These are phyloP conservation scores for Flaveria trinervia DNA, from an alignment of 129 eudicot species.

Conservation along the genomic window DNA sequence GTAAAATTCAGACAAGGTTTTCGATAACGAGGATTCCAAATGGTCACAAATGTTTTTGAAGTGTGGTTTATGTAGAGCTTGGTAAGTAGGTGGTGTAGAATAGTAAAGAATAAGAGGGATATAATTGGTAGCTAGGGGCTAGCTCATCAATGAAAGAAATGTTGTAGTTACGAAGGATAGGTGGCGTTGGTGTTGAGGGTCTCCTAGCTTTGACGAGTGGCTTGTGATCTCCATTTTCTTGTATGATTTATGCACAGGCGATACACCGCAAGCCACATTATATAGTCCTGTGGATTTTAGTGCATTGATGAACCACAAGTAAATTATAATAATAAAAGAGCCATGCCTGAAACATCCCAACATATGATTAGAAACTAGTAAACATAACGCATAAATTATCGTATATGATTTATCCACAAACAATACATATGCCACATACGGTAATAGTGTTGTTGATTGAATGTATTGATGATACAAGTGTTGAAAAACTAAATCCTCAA, in stretches of 20 bases:
- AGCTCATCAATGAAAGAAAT: conserved; percentile 33
- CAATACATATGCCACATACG: too few species aligned
- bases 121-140: conserved; percentile 31
- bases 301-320: neutral
- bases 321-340: too few species aligned
- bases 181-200: conserved; percentile 28
- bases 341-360: too few species aligned
- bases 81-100: neutral
- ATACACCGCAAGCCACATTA: neutral
- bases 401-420: too few species aligned
- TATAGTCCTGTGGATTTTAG: neutral
- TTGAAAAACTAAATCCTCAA: too few species aligned
- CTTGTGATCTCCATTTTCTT: conserved; percentile 23
- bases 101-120: conserved; percentile 43
- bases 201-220: conserved; percentile 14
- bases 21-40: conserved; percentile 17
- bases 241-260: neutral
- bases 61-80: neutral
- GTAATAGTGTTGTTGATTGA: too few species aligned
- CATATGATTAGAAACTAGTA: too few species aligned
- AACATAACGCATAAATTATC: too few species aligned
- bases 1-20: conserved; percentile 29
- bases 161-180: conserved; percentile 15
- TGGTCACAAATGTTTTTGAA: conserved; percentile 12
- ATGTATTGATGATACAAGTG: too few species aligned